phyloP scores from a whole-genome alignment of 352 stramenopile genomes.

The Globisporangium cystogenes region DNA sequence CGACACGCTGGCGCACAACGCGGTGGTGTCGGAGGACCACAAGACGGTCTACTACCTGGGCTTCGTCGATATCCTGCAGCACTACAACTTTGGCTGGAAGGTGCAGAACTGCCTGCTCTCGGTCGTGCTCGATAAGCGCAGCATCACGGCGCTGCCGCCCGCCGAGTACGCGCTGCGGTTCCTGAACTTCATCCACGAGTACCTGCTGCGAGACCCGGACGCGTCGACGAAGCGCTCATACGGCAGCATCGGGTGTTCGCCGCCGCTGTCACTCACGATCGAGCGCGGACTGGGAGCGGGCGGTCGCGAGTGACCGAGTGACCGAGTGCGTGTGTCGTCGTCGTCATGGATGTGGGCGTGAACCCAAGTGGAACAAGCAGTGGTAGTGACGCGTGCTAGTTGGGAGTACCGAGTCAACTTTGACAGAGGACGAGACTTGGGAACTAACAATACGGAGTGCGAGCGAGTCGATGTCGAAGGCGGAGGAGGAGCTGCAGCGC shows the following conservation, averaged over 20 bases:
- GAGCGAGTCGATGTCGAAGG: conserved; percentile 13
- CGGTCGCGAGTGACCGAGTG: background rate
- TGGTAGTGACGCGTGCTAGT: background rate
- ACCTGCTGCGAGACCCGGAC: conserved; percentile 65
- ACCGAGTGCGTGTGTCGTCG: conserved; percentile 1
- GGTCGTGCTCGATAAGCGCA: conserved; percentile 61
- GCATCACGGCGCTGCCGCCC: conserved; percentile 74
- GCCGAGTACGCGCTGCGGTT: conserved; percentile 84
- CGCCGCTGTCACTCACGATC: conserved; percentile 8
- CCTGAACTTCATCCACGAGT: conserved; percentile 81
- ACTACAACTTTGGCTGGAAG: conserved; percentile 85
- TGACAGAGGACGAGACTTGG: too few species aligned
- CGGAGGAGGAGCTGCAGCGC: conserved; percentile 20
- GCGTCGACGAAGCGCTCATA: conserved; percentile 59
- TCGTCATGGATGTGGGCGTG: conserved; percentile 3
- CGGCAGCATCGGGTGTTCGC: conserved; percentile 50
- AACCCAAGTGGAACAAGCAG: too few species aligned
- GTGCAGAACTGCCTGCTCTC: conserved; percentile 75
- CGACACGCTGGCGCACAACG: conserved; percentile 63
- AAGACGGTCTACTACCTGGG: conserved; percentile 76
- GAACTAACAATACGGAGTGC: background rate
- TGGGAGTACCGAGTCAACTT: too few species aligned
- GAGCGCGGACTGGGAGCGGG: conserved; percentile 4
- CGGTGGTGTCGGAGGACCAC: conserved; percentile 69
- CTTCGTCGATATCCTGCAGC: conserved; percentile 83